A percentile compares a stretch with the other conserved stretches of the same genome.
phyloP scores from a whole-genome alignment of 1,284 basidiomycete genomes.

The Moniliella sp. region DNA sequence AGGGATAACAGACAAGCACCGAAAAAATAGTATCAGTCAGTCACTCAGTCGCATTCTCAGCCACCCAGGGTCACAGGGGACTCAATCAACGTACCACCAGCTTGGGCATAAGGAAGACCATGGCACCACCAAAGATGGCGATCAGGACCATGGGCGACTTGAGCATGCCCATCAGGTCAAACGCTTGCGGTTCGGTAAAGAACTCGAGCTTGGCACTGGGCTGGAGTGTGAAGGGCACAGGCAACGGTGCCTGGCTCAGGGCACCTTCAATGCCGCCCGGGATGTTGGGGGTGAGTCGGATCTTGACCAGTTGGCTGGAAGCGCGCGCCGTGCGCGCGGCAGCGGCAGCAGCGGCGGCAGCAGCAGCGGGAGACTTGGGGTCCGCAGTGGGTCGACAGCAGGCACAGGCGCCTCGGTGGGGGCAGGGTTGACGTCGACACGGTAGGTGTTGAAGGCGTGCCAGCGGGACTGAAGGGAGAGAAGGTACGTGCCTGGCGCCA shows the following conservation, averaged over 20 bases:
- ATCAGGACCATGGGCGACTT: constrained; percentile 4
- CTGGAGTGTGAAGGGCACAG: constrained; percentile 1
- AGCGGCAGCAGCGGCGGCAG: too few species aligned
- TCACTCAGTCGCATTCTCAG: too few species aligned
- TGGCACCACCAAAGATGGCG: constrained; percentile 1
- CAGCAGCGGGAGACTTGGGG: too few species aligned
- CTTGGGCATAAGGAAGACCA: neutral
- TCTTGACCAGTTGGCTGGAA: too few species aligned
- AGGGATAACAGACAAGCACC: constrained; percentile 2
- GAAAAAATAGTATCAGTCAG: too few species aligned
- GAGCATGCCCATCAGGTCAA: constrained; percentile 3
- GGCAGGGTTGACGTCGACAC: constrained; percentile 7
- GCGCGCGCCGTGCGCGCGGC: too few species aligned
- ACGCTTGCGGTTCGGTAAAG: constrained; percentile 3
- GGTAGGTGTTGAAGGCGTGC: constrained; percentile 9
- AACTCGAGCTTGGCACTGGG: constrained; percentile 2
- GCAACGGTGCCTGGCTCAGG: neutral
- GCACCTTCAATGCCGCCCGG: too few species aligned
- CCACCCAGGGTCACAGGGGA: too few species aligned
- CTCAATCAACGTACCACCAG: neutral
- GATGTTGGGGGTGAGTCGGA: too few species aligned
- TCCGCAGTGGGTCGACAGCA: neutral
- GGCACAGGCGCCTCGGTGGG: constrained; percentile 4
- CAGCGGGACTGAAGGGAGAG: constrained; percentile 8
- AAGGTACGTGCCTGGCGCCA: constrained; percentile 10